Conservation (phyloP, 257 asterid species). For the Echites panduratus region DNA sequence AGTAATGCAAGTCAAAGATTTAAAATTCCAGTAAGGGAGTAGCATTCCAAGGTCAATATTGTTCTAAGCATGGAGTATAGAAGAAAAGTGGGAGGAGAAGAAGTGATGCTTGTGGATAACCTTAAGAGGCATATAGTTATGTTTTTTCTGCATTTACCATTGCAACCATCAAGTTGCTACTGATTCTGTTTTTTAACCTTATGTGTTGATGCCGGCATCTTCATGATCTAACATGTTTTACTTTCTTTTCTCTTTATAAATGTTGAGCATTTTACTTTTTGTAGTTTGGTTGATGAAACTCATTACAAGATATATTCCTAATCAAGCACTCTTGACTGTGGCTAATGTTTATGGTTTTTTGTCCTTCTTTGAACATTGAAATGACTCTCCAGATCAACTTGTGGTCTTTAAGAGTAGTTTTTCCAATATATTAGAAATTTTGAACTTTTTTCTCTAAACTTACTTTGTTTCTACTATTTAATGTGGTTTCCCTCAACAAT, state of each 20-base stretch:
- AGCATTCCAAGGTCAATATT: neutral
- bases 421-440: neutral
- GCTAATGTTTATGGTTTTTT: neutral
- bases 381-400: neutral
- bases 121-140: neutral
- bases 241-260: neutral
- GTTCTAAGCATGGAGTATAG: neutral
- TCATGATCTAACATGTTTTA: neutral
- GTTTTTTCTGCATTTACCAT: neutral
- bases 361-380: neutral
- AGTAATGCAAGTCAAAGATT: neutral
- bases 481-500: neutral
- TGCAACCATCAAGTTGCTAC: neutral
- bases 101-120: neutral
- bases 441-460: neutral
- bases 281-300: too few relatives aligned
- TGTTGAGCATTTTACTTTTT: neutral
- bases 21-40: neutral
- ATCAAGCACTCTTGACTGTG: neutral
- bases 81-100: neutral
- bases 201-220: neutral
- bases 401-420: neutral
- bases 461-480: neutral
- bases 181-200: neutral
- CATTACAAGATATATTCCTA: neutral